Evolutionary conservation across 192 early-diverging fungal genomes (phyloP).

Genomic region (Paraglomus brasilianum): DNA sequence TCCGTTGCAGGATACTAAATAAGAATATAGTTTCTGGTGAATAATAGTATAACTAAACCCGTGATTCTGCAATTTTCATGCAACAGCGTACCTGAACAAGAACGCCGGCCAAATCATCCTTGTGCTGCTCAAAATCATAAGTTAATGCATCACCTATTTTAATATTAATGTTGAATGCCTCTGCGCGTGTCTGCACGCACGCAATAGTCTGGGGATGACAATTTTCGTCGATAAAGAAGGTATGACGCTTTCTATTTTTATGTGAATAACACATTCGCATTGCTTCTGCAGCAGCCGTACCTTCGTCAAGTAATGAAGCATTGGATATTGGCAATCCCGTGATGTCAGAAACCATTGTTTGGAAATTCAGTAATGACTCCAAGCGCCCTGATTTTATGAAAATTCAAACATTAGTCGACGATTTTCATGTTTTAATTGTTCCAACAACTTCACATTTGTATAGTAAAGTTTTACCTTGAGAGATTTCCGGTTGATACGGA

Average conservation of each 20-base stretch:
- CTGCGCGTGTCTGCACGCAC: constrained; percentile 89
- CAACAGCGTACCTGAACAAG: constrained; percentile 74
- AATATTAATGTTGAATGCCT: constrained; percentile 91
- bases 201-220: constrained; percentile 97
- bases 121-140: constrained; percentile 74
- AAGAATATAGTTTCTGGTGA: constrained; percentile 27
- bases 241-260: constrained; percentile 74
- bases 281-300: constrained; percentile 97
- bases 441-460: background rate
- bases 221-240: constrained; percentile 91
- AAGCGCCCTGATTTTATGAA: constrained; percentile 60
- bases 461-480: constrained; percentile 61
- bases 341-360: constrained; percentile 94
- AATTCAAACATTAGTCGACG: background rate
- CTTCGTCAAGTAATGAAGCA: constrained; percentile 98
- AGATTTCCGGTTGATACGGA: constrained; percentile 99
- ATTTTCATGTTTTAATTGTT: background rate
- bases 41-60: constrained; percentile 5
- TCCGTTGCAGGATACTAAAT: constrained; percentile 90
- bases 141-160: constrained; percentile 79
- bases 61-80: no score
- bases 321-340: constrained; percentile 97
- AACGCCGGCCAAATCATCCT: constrained; percentile 83
- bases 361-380: constrained; percentile 96
- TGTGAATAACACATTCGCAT: constrained; percentile 85